Conservation (phyloP, 441 rosid genomes). For the Brassica balearica region DNA sequence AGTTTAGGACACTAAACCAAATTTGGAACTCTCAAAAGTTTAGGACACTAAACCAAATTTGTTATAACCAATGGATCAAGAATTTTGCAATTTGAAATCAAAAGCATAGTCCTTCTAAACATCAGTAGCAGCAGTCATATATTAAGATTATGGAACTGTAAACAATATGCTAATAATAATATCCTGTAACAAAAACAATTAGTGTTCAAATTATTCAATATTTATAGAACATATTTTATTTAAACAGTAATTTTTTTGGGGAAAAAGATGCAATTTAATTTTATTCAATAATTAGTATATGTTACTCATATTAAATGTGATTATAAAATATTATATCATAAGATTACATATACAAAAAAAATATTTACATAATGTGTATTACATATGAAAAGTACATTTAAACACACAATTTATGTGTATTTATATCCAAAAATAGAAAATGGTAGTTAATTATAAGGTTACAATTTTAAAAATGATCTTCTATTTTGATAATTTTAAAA, state of each 20-base stretch:
- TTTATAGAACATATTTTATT: not conserved
- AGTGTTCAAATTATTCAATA: not conserved
- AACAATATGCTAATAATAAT: not conserved
- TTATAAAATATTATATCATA: too few relatives aligned
- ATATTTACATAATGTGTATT: too few relatives aligned
- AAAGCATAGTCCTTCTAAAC: not conserved
- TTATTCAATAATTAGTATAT: not conserved
- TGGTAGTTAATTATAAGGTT: too few relatives aligned
- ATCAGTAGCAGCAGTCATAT: not conserved
- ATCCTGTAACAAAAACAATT: not conserved
- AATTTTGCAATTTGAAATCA: not conserved
- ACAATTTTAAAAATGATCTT: too few relatives aligned
- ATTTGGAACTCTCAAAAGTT: conserved; percentile 5
- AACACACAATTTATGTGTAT: too few relatives aligned
- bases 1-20: too few relatives aligned
- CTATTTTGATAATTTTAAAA: too few relatives aligned
- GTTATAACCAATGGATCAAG: not conserved
- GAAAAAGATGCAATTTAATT: not conserved
- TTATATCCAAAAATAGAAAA: too few relatives aligned
- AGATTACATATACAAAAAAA: too few relatives aligned
- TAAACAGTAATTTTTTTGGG: not conserved
- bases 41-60: not conserved
- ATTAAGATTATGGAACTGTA: not conserved
- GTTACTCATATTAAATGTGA: not conserved
- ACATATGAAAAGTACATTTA: too few relatives aligned